Percentiles rank a stretch among this genome's conserved stretches.
Evolutionary conservation across 2,329 filamentous ascomycete genomes (phyloP).

Genomic region (Phyllosticta ampelicida): DNA sequence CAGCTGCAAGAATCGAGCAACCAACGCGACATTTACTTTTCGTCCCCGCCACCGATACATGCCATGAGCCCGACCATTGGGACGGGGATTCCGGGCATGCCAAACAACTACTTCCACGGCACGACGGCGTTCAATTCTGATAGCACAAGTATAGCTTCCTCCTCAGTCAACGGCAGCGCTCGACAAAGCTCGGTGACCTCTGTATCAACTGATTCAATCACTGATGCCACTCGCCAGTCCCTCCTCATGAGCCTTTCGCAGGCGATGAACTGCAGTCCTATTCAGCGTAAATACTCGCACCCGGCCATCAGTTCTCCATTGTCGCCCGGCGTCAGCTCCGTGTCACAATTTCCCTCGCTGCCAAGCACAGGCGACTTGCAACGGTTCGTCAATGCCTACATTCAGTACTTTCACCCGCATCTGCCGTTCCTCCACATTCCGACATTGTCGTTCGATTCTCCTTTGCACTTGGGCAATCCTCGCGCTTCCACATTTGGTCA

Average conservation of each 20-base stretch:
- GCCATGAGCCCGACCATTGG: slow-evolving; percentile 52
- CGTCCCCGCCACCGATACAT: slow-evolving; percentile 65
- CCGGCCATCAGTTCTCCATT: slow-evolving; percentile 45
- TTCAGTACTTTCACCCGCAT: slow-evolving; percentile 88
- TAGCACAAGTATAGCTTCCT: slow-evolving; percentile 49
- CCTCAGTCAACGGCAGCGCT: slow-evolving; percentile 58
- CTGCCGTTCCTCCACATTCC: slow-evolving; percentile 89
- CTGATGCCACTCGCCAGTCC: slow-evolving; percentile 54
- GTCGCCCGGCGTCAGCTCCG: slow-evolving; percentile 22
- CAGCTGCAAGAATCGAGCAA: slow-evolving; percentile 59
- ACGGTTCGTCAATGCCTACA: slow-evolving; percentile 80
- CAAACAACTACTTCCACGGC: slow-evolving; percentile 51
- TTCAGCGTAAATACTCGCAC: slow-evolving; percentile 49
- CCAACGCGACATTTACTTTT: slow-evolving; percentile 62
- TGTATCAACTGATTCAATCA: slow-evolving; percentile 54
- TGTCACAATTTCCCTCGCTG: slow-evolving; percentile 44
- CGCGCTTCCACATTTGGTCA: slow-evolving; percentile 49
- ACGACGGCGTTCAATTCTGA: slow-evolving; percentile 61
- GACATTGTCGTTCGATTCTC: slow-evolving; percentile 79
- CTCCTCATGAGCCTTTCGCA: slow-evolving; percentile 52
- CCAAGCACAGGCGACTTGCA: slow-evolving; percentile 79
- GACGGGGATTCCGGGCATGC: slow-evolving; percentile 55
- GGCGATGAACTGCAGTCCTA: slow-evolving; percentile 42
- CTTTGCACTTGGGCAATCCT: slow-evolving; percentile 50
- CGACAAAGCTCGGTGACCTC: slow-evolving; percentile 50